These are phyloP conservation scores for Trichoderma afroharzianum DNA, from an alignment of 2,329 filamentous ascomycete genomes.

Conservation along the genomic window DNA sequence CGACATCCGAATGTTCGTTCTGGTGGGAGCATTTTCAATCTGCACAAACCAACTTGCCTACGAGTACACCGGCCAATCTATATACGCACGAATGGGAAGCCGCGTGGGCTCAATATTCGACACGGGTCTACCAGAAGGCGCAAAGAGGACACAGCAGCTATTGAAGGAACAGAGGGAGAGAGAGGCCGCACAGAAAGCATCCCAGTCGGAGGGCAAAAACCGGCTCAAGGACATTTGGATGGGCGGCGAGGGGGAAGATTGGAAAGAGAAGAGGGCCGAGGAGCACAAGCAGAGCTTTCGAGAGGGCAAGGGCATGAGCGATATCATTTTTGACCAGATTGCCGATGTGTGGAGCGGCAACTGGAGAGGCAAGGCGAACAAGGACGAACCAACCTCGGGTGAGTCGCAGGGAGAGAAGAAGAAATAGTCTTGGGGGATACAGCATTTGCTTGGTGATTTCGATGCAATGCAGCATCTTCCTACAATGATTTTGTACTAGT, in stretches of 20 bases:
- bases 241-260: constrained; percentile 53
- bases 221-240: constrained; percentile 53
- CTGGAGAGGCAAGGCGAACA: constrained; percentile 31
- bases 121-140: constrained; percentile 55
- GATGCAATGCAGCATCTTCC: neutral
- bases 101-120: constrained; percentile 45
- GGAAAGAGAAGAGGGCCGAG: constrained; percentile 50
- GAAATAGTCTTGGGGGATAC: constrained; percentile 6
- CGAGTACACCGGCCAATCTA: constrained; percentile 54
- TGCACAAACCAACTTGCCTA: constrained; percentile 53
- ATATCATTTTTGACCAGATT: constrained; percentile 55
- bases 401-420: constrained; percentile 21
- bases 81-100: constrained; percentile 44
- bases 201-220: constrained; percentile 30
- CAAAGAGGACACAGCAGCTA: constrained; percentile 44
- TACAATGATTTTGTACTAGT: neutral
- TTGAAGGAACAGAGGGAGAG: constrained; percentile 45
- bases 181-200: constrained; percentile 27
- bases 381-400: neutral
- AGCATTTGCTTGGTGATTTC: neutral
- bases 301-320: constrained; percentile 54
- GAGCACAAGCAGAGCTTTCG: constrained; percentile 52
- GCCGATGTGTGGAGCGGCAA: constrained; percentile 48
- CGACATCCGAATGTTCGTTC: constrained; percentile 48
- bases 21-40: constrained; percentile 49